Conservation (phyloP, 805 yeast genomes). For the Teunomyces gatunensis region DNA sequence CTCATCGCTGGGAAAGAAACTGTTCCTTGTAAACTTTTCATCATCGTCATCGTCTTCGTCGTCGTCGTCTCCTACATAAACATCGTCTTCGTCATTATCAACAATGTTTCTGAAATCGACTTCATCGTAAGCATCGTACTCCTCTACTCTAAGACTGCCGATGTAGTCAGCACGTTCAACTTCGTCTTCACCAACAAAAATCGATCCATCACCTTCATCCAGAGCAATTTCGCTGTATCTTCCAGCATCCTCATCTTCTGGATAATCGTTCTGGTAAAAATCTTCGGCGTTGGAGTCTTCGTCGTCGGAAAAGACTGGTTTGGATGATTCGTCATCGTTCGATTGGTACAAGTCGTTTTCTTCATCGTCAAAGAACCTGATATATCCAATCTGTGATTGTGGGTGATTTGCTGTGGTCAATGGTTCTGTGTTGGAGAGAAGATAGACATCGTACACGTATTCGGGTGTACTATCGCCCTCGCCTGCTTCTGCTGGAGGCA, state of each 20-base stretch:
- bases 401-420: conserved; percentile 48
- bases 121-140: conserved; percentile 1
- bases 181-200: conserved; percentile 20
- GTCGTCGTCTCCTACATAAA: conserved; percentile 23
- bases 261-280: conserved; percentile 89
- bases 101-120: conserved; percentile 19
- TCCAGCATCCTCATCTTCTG: conserved; percentile 82
- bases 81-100: conserved; percentile 34
- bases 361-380: conserved; percentile 55
- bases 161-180: conserved; percentile 5
- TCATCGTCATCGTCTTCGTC: conserved; percentile 18
- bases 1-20: conserved; percentile 55
- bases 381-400: conserved; percentile 50
- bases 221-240: conserved; percentile 14
- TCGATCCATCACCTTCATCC: conserved; percentile 17
- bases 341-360: conserved; percentile 38
- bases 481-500: not conserved
- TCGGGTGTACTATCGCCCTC: conserved; percentile 39
- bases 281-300: conserved; percentile 91
- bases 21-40: conserved; percentile 38
- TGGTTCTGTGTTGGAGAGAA: conserved; percentile 27
- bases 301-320: conserved; percentile 52
- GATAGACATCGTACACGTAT: conserved; percentile 88
- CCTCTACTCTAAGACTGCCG: not conserved
- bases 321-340: conserved; percentile 37